Evolutionary conservation across 768 basidiomycete species (phyloP).

Genomic region (Russula abietina): DNA sequence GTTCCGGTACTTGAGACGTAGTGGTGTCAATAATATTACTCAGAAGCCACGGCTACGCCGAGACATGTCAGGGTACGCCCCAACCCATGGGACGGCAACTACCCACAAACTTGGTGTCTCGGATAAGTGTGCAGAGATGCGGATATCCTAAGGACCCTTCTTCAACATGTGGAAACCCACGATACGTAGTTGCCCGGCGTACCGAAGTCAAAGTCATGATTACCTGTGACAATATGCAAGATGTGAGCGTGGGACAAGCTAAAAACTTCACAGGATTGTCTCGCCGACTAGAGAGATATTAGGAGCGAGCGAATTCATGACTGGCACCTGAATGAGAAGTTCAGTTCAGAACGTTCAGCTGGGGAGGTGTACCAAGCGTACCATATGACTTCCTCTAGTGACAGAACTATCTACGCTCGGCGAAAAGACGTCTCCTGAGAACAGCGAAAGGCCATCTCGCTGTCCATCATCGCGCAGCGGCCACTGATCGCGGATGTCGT

Average conservation of each 20-base stretch:
- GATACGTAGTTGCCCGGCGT: constrained; percentile 12
- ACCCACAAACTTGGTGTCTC: constrained; percentile 70
- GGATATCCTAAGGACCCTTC: constrained; percentile 45
- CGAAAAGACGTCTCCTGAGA: constrained; percentile 86
- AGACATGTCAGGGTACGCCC: neutral
- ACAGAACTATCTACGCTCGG: constrained; percentile 84
- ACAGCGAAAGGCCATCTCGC: constrained; percentile 71
- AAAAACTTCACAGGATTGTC: constrained; percentile 26
- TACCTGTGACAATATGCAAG: constrained; percentile 47
- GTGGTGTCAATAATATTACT: constrained; percentile 76
- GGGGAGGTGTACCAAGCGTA: no score
- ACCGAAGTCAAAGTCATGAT: constrained; percentile 93
- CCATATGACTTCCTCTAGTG: constrained; percentile 89
- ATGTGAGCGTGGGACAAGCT: neutral
- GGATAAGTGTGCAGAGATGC: constrained; percentile 59
- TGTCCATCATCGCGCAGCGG: constrained; percentile 40
- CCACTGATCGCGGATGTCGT: constrained; percentile 59
- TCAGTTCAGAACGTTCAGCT: neutral
- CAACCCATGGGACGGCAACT: neutral
- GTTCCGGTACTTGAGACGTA: constrained; percentile 57
- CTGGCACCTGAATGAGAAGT: constrained; percentile 60
- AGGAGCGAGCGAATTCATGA: constrained; percentile 74
- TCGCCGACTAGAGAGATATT: constrained; percentile 76
- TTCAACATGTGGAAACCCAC: neutral
- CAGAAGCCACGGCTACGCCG: constrained; percentile 72